Evolutionary conservation across 257 asterid species (phyloP), one percentile per base, ranked within the genome.

Genomic region (Rhazya stricta): DNA sequence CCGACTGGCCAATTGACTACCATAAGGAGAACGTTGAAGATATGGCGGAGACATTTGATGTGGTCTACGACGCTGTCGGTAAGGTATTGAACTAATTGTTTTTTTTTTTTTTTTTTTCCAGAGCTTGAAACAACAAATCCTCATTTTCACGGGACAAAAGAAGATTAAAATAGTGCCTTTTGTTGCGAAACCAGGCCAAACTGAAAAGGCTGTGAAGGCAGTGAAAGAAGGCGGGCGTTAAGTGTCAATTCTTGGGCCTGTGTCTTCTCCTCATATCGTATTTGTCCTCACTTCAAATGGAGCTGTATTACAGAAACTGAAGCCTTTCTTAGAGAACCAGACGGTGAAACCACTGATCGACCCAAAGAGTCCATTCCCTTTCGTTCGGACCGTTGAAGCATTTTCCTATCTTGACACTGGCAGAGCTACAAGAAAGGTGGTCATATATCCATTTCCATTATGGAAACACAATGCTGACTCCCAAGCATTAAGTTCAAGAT

Each of bases 31-130:
- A 88, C 73, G 85, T 89, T 13, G 90, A 86, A 85, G 94, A 86
- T 27, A 77, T 84, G 11, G 82, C 87, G 1, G 96, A 94, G 83
- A 94, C 84, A 83, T 94, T 72, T n/a, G 98, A 94, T 73, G 85
- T 89, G 9, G 96, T 91, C 58, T 91, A 78, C 67, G 97, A 93
- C 61, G 51, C 96, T 42, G 96, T 91, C 11, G 98, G 98, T 94
- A 83, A 74, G 94, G 34, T 32, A 36, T n/a, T 0, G 56, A 37
- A 36, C 21, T 36, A 18, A 30, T 18, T 4, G 12, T 36, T 27
- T 34, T 15, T 16, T n/a, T n/a, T n/a, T n/a, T 18, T 42, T 61
- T n/a, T 29, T 43, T 30, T 67, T 58, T 57, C n/a, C 1, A 29
- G 6, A 58, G 37, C 66, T n/a, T 8, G 37, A 4, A 58, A 54